A percentile compares a stretch with the other conserved stretches of the same genome.
Conservation (phyloP, 179 eudicot genomes). For the Beta lomatogona region DNA sequence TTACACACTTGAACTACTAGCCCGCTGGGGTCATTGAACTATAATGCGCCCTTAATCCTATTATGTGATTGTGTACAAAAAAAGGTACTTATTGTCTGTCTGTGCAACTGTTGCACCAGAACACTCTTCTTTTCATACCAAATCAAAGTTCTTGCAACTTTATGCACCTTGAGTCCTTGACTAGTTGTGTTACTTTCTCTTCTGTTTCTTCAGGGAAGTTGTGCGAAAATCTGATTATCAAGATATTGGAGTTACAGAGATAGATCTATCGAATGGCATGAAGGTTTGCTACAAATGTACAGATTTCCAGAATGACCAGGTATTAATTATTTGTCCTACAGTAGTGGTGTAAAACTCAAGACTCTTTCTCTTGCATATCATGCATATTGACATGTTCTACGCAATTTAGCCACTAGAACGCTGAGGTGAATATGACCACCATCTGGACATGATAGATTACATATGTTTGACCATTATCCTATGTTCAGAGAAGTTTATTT, state of each 20-base stretch:
- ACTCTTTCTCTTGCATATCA: constrained; percentile 4
- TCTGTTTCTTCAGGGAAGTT: constrained; percentile 48
- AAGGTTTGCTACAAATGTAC: constrained; percentile 89
- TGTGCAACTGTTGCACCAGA: not conserved
- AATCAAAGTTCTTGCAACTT: not conserved
- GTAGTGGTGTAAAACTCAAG: not conserved
- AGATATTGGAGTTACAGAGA: constrained; percentile 77
- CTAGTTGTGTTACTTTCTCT: not conserved
- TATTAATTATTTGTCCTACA: constrained; percentile 20
- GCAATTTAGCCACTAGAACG: not conserved
- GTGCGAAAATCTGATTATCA: constrained; percentile 50
- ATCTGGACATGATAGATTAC: no score
- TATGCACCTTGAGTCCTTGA: not conserved
- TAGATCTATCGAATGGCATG: constrained; percentile 84
- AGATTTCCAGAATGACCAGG: constrained; percentile 91
- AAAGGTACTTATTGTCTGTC: not conserved
- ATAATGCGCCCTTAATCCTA: no score
- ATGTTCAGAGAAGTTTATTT: no score
- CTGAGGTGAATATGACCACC: no score
- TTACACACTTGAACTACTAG: no score
- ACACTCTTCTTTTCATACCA: not conserved
- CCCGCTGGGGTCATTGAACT: no score
- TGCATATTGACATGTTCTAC: not conserved
- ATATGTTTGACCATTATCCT: no score
- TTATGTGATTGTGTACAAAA: not conserved